A percentile compares a stretch with the other conserved stretches of the same genome.
Evolutionary conservation across 352 stramenopile species (phyloP).

Genomic region (Phytopythium helicoides): DNA sequence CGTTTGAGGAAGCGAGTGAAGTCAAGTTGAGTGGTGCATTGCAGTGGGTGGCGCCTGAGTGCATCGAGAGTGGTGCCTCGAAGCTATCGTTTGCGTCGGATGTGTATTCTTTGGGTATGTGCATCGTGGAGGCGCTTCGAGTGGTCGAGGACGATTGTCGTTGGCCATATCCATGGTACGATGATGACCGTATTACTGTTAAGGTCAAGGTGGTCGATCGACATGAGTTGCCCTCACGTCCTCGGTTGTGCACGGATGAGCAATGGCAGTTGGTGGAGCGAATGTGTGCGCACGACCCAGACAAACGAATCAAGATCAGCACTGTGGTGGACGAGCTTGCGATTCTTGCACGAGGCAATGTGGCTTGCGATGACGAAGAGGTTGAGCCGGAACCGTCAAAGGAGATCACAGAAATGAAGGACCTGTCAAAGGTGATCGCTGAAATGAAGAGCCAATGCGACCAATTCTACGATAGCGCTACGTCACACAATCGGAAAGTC

Average conservation of each 20-base stretch:
- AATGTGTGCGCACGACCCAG: constrained; percentile 11
- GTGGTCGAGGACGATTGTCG: background rate
- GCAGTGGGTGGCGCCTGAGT: constrained; percentile 18
- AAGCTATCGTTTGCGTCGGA: constrained; percentile 7
- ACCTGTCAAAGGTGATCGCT: background rate
- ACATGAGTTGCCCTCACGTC: background rate
- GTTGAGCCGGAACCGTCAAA: background rate
- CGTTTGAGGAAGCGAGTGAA: constrained; percentile 2
- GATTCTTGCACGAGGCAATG: background rate
- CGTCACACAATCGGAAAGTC: background rate
- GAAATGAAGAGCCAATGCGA: background rate
- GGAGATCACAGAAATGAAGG: background rate
- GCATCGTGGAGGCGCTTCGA: constrained; percentile 7
- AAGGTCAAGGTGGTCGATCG: background rate
- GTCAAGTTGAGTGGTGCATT: background rate
- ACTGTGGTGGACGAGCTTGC: constrained; percentile 10
- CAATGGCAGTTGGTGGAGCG: constrained; percentile 11
- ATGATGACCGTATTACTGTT: background rate
- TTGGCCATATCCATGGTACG: constrained; percentile 5
- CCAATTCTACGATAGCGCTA: background rate
- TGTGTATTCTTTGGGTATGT: constrained; percentile 27
- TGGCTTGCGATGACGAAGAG: background rate
- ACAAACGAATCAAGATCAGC: constrained; percentile 1
- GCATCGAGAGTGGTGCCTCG: background rate
- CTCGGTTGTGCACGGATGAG: background rate